Percentiles rank a stretch among this genome's conserved stretches.
phyloP scores from a whole-genome alignment of 1,284 basidiomycete genomes.

The Anthracocystis panici-leucophaei region DNA sequence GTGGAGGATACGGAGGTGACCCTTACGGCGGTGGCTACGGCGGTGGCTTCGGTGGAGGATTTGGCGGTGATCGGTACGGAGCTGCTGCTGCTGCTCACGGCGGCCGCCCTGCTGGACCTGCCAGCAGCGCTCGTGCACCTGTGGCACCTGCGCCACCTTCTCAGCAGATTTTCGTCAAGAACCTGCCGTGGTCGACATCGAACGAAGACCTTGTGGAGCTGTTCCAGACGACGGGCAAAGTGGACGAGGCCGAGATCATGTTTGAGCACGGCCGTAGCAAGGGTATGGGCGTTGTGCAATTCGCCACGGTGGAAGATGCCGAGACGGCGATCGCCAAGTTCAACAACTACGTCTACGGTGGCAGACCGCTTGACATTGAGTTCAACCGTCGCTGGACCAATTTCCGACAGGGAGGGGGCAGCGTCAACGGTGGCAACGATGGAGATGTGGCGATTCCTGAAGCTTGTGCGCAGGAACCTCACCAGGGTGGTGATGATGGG shows the following conservation, averaged over 20 bases:
- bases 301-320: slow-evolving; percentile 86
- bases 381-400: slow-evolving; percentile 61
- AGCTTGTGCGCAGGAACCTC: slow-evolving; percentile 8
- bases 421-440: slow-evolving; percentile 23
- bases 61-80: slow-evolving; percentile 27
- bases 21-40: slow-evolving; percentile 32
- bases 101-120: slow-evolving; percentile 26
- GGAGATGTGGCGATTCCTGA: slow-evolving; percentile 25
- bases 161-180: slow-evolving; percentile 96
- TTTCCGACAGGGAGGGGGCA: slow-evolving; percentile 27
- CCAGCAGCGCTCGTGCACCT: slow-evolving; percentile 14
- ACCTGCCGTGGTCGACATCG: slow-evolving; percentile 98
- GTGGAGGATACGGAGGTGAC: slow-evolving; percentile 18
- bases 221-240: slow-evolving; percentile 96
- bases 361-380: slow-evolving; percentile 58
- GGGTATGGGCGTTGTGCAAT: slow-evolving; percentile 94
- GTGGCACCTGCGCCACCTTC: slow-evolving; percentile 78
- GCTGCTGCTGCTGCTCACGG: slow-evolving; percentile 8
- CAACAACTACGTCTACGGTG: slow-evolving; percentile 63
- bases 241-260: slow-evolving; percentile 91
- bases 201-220: slow-evolving; percentile 97
- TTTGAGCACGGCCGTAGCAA: slow-evolving; percentile 90
- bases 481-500: slow-evolving; percentile 11
- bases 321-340: slow-evolving; percentile 82
- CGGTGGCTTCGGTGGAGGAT: slow-evolving; percentile 31